Base-by-base conservation (phyloP, 306 rosid species). In the Amphicarpaea edgeworthii region DNA sequence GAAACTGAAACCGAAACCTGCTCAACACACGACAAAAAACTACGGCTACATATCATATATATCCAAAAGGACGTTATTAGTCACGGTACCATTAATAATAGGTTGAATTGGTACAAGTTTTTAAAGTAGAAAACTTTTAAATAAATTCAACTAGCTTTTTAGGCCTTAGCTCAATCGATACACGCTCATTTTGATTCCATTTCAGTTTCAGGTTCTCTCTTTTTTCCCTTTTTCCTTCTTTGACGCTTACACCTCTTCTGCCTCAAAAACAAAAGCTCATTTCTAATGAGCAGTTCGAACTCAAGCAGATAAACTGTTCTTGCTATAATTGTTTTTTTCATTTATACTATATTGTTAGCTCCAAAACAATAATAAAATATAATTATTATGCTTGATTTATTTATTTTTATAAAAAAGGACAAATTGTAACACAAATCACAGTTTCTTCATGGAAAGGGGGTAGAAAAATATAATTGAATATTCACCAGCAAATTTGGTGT, bases 21-120 rank as follows among this genome's bases (percentile, higher is more conserved):
- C 37, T 38, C 41, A 4, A 47, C 24, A 59, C 26, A 26, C 11
- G 58, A 80, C 79, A 81, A 68, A 74, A 30, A 34, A 34, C 30
- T 68, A 1, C 60, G 30, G 4, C 7, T 58, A 80, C 45, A 55
- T 26, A 12, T 30, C 46, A 7, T 58, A 80, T 37, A 55, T 26
- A 12, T 30, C 46, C 74, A 53, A 79, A 17, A 62, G 68, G 50
- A 65, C 15, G 4, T 53, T 40, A 15, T 16, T 28, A n/a, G 73
- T 63, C 74, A 21, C 46, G 16, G 2, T 65, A 54, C 70, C 74
- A 41, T 54, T 53, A 53, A 53, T 51, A 28, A 64, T 9, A 54
- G 30, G 34, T 9, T 12, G 4, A 58, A 28, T 61, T 53, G 28
- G 42, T 50, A 26, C 72, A 28, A 61, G 3, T 45, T 43, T 72